Percentiles rank a stretch among this genome's conserved stretches.
phyloP scores from a whole-genome alignment of 495 filamentous ascomycete species.

The Podospora pseudocomata region DNA sequence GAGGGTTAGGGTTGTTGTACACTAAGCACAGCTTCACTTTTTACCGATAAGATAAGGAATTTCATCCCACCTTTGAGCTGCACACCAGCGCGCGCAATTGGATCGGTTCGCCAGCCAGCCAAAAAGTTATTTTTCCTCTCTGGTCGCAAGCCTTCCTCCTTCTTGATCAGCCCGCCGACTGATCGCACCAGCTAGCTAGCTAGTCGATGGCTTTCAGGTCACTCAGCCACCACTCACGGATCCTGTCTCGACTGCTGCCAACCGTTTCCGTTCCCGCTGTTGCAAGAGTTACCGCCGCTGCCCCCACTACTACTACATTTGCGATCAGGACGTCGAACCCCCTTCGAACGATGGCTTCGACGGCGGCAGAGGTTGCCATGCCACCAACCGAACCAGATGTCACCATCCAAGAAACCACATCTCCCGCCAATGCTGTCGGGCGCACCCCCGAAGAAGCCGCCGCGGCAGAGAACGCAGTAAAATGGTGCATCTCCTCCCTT shows the following conservation, averaged over 20 bases:
- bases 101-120: neutral
- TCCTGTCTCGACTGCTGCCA: conserved; percentile 2
- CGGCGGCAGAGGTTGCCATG: neutral
- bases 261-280: neutral
- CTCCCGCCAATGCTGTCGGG: neutral
- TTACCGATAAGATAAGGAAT: conserved; percentile 1
- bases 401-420: neutral
- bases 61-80: neutral
- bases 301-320: neutral
- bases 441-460: conserved; percentile 23
- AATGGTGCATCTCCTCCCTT: conserved; percentile 16
- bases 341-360: neutral
- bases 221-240: neutral
- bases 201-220: conserved; percentile 8
- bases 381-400: neutral
- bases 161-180: neutral
- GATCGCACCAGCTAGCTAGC: neutral
- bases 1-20: neutral
- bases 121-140: neutral
- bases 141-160: neutral
- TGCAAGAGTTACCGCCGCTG: neutral
- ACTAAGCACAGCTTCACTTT: neutral
- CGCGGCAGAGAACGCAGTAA: conserved; percentile 48
- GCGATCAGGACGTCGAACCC: neutral
- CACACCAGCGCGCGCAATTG: neutral